Base-by-base conservation (phyloP, 805 yeast genomes). In the Wickerhamiella vanderwaltii region DNA sequence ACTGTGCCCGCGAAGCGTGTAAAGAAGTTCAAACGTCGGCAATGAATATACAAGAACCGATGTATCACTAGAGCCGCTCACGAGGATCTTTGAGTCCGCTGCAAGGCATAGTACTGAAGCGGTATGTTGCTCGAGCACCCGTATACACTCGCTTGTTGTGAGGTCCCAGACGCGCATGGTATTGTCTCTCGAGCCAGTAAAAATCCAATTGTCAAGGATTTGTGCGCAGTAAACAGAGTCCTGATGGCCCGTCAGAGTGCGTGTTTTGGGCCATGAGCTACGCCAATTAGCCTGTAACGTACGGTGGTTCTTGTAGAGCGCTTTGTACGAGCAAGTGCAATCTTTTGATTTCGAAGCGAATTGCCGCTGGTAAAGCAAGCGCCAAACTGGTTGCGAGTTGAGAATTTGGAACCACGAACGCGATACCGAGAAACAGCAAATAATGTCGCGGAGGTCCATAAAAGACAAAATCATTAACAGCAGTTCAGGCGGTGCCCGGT, bases 191-290 rank as follows among this genome's bases (percentile, higher is more conserved):
- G 95, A 84, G 0, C 95, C 96, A 2, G 94, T 83, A 63, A 87
- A 75, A 29, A 87, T 62, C 46, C 72, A 64, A 47, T 77, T 77
- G 15, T 13, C 25, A 60, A 79, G 81, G 13, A 38, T 18, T 55
- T 82, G 85, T 35, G 86, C 68, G 48, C 94, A 76, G 28, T 88
- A 70, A 11, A 87, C 80, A 16, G 94, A 88, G 56, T 83, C 95
- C 29, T 72, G 65, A 56, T 87, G 97, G 3, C 95, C 95, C 3
- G 38, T 43, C 20, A 60, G 45, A 6, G 48, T 43, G 17, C 29
- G 55, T 44, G 13, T 35, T 30, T 6, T 48, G 35, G 41, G 26
- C 6, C 25, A 9, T 2, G 39, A 39, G 16, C 7, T 11, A n/a
- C 5, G 18, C 51, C 48, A 46, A 30, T 48, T 48, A 25, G 12